Percentiles rank a stretch among this genome's conserved stretches.
Evolutionary conservation across 2,329 filamentous ascomycete genomes (phyloP).

Genomic region (Graphiopsis chlorocephala): DNA sequence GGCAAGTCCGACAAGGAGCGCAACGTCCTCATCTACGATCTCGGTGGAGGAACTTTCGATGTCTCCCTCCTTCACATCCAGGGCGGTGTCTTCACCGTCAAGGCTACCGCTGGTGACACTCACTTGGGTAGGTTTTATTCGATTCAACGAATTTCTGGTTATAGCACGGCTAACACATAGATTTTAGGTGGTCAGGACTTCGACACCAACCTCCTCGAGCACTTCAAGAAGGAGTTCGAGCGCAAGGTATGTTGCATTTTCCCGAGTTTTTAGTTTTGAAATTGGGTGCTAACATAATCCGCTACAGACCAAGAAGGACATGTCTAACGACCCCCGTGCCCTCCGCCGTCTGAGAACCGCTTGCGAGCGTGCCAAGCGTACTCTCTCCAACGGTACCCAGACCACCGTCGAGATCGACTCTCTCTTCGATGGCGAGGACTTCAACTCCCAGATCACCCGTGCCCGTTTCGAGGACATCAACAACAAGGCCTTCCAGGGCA

Average conservation of each 20-base stretch:
- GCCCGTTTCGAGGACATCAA: conserved; percentile 99
- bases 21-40: conserved; percentile 99
- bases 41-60: conserved; percentile 99
- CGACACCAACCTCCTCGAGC: conserved; percentile 89
- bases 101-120: conserved; percentile 88
- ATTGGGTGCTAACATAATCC: background rate
- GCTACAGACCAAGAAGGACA: conserved; percentile 41
- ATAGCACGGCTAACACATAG: background rate
- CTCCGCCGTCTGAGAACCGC: conserved; percentile 94
- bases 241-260: conserved; percentile 31
- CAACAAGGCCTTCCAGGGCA: conserved; percentile 89
- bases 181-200: conserved; percentile 80
- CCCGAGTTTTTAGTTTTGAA: background rate
- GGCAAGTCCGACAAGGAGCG: conserved; percentile 81
- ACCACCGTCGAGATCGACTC: conserved; percentile 99
- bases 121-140: conserved; percentile 7
- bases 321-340: conserved; percentile 81
- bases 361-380: conserved; percentile 99
- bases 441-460: conserved; percentile 95
- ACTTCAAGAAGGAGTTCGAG: conserved; percentile 92
- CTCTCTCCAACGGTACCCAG: conserved; percentile 93
- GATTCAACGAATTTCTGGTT: background rate
- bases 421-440: conserved; percentile 96
- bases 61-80: conserved; percentile 98
- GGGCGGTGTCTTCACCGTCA: conserved; percentile 98